A percentile compares a stretch with the other conserved stretches of the same genome.
phyloP scores from a whole-genome alignment of 768 basidiomycete species.

The Hypholoma sublateritium region DNA sequence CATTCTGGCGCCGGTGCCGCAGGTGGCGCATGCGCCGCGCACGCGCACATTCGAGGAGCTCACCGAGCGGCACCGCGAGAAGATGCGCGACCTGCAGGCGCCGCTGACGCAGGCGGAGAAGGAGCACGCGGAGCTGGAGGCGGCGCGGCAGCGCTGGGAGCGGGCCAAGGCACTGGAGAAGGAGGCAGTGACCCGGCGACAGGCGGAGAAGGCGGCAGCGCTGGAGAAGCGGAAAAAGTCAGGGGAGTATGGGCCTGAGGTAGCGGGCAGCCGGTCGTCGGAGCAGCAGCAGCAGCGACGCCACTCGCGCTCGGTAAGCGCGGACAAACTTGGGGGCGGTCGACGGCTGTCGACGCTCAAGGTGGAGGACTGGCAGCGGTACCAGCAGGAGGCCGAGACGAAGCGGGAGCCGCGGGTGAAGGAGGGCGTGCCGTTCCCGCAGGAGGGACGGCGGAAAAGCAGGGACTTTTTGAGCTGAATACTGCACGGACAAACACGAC shows the following conservation, averaged over 20 bases:
- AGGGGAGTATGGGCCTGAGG: conserved; percentile 25
- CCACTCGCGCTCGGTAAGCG: conserved; percentile 59
- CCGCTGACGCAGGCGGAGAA: conserved; percentile 81
- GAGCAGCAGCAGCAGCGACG: conserved; percentile 35
- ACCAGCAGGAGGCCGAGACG: conserved; percentile 49
- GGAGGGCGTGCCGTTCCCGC: conserved; percentile 60
- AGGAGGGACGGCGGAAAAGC: conserved; percentile 33
- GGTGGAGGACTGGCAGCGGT: conserved; percentile 83
- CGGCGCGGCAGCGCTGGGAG: conserved; percentile 85
- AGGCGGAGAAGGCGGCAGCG: conserved; percentile 66
- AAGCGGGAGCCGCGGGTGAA: conserved; percentile 10
- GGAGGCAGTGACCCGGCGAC: conserved; percentile 68
- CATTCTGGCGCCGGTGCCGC: conserved; percentile 46
- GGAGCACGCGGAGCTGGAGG: conserved; percentile 71
- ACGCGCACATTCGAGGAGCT: conserved; percentile 86
- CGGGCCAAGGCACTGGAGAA: conserved; percentile 71
- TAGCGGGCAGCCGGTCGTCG: conserved; percentile 19
- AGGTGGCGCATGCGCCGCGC: conserved; percentile 42
- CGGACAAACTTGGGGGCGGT: conserved; percentile 55
- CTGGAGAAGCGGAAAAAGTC: conserved; percentile 52
- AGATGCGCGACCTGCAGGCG: conserved; percentile 78
- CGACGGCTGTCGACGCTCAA: conserved; percentile 69
- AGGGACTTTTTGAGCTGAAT: conserved; percentile 36
- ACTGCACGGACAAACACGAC: conserved; percentile 12
- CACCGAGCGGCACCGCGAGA: conserved; percentile 81